These are phyloP conservation scores for Volutella citrinella DNA, from an alignment of 2,329 filamentous ascomycete genomes.

Conservation along the genomic window DNA sequence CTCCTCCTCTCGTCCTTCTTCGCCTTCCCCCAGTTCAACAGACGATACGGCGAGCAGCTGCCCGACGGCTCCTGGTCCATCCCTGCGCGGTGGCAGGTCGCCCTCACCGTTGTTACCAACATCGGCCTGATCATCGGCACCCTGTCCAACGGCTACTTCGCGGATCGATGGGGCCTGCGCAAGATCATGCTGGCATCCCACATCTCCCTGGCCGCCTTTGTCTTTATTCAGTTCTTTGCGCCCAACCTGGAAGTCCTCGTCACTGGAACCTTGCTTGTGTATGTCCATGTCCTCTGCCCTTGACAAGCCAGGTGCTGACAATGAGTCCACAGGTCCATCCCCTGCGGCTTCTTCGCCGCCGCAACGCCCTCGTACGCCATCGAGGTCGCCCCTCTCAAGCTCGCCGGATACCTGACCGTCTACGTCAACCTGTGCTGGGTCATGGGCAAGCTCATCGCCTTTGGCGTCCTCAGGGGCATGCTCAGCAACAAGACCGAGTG, in stretches of 20 bases:
- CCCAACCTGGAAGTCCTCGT: conserved; percentile 7
- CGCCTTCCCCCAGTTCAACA: conserved; percentile 27
- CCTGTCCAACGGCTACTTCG: conserved; percentile 13
- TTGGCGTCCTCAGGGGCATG: conserved; percentile 31
- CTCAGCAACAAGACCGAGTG: too few species aligned
- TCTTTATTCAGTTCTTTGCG: conserved; percentile 22
- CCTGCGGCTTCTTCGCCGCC: conserved; percentile 6
- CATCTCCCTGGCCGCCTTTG: conserved; percentile 20
- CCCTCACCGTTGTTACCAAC: conserved; percentile 11
- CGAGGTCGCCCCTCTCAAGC: conserved; percentile 4
- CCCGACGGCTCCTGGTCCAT: conserved; percentile 15
- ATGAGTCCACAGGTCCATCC: conserved; percentile 24
- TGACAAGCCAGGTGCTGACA: background rate
- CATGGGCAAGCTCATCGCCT: conserved; percentile 33
- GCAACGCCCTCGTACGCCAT: conserved; percentile 7
- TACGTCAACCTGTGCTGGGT: too few species aligned
- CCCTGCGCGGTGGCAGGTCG: conserved; percentile 24
- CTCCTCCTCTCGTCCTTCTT: conserved; percentile 19
- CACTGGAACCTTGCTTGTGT: conserved; percentile 6
- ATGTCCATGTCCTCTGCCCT: too few species aligned
- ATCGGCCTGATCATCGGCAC: conserved; percentile 16
- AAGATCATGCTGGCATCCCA: conserved; percentile 52
- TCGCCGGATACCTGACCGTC: conserved; percentile 23
- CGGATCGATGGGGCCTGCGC: conserved; percentile 24
- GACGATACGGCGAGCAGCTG: conserved; percentile 39